phyloP scores from a whole-genome alignment of 2,329 filamentous ascomycete genomes.

The Zopfia rhizophila region DNA sequence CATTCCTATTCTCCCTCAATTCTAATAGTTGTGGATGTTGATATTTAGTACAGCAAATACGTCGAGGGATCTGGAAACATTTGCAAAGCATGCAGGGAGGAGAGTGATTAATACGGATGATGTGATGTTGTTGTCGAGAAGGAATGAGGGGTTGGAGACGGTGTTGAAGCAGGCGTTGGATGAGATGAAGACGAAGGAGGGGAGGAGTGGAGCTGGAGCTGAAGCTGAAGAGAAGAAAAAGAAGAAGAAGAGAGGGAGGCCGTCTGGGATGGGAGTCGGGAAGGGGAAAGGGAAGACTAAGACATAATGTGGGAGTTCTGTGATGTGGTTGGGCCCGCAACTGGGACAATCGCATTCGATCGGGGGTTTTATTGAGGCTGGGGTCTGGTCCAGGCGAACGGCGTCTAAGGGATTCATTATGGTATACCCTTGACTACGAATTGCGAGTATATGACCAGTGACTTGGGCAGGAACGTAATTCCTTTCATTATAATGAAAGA shows the following conservation, averaged over 20 bases:
- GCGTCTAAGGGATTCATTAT: too few species aligned
- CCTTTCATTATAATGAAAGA: too few species aligned
- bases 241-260: slow-evolving; percentile 35
- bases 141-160: slow-evolving; percentile 84
- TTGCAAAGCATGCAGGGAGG: slow-evolving; percentile 78
- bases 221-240: slow-evolving; percentile 26
- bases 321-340: too few species aligned
- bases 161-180: slow-evolving; percentile 79
- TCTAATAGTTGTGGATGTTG: slow-evolving; percentile 4
- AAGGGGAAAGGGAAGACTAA: slow-evolving; percentile 31
- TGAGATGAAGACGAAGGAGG: slow-evolving; percentile 45
- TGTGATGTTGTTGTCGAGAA: slow-evolving; percentile 84
- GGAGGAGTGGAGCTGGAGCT: slow-evolving; percentile 16
- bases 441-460: too few species aligned
- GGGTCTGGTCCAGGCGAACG: too few species aligned
- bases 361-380: too few species aligned
- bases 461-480: too few species aligned
- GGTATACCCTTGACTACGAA: too few species aligned
- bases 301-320: neutral
- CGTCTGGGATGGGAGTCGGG: slow-evolving; percentile 29
- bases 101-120: slow-evolving; percentile 85
- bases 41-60: slow-evolving; percentile 39
- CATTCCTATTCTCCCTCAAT: neutral
- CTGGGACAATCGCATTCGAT: too few species aligned
- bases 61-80: slow-evolving; percentile 69